Conservation (phyloP, 2,329 filamentous ascomycete species). For the Clarireedia paspali region DNA sequence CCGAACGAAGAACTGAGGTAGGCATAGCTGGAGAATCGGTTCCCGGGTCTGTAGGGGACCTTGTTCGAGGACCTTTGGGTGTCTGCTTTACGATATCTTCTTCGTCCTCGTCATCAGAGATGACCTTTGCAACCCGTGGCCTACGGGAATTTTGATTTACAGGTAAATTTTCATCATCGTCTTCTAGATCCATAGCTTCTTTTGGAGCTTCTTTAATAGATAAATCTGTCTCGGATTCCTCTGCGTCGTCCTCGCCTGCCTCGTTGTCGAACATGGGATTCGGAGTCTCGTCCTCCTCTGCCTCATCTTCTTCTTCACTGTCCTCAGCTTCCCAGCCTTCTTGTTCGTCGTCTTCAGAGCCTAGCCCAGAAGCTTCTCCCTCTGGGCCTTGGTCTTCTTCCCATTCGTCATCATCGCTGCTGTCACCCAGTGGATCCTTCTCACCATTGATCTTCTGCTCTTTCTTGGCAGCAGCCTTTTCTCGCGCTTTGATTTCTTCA, state of each 20-base stretch:
- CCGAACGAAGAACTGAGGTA: slow-evolving; percentile 59
- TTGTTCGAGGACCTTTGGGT: slow-evolving; percentile 15
- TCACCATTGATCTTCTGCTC: slow-evolving; percentile 40
- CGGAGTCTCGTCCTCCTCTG: slow-evolving; percentile 29
- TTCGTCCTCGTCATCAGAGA: slow-evolving; percentile 38
- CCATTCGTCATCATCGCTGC: slow-evolving; percentile 49
- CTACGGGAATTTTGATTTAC: slow-evolving; percentile 14
- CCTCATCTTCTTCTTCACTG: slow-evolving; percentile 41
- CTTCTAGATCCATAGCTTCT: slow-evolving; percentile 20
- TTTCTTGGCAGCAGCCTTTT: slow-evolving; percentile 66
- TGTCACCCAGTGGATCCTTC: slow-evolving; percentile 38
- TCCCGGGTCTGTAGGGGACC: slow-evolving; percentile 29
- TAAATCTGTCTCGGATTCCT: slow-evolving; percentile 22
- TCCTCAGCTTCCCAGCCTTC: slow-evolving; percentile 32
- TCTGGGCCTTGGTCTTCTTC: slow-evolving; percentile 35
- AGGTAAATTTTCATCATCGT: slow-evolving; percentile 24
- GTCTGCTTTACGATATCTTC: slow-evolving; percentile 25
- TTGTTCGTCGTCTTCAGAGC: slow-evolving; percentile 33
- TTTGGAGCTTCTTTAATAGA: slow-evolving; percentile 27
- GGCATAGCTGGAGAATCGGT: slow-evolving; percentile 43
- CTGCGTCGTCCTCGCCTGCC: slow-evolving; percentile 34
- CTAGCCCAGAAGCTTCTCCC: slow-evolving; percentile 30
- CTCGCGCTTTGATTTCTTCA: slow-evolving; percentile 67
- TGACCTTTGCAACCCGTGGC: slow-evolving; percentile 23
- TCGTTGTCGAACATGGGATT: slow-evolving; percentile 27